Base-by-base conservation (phyloP, 1,139 yeast species). In the Meyerozyma elateridarum region DNA sequence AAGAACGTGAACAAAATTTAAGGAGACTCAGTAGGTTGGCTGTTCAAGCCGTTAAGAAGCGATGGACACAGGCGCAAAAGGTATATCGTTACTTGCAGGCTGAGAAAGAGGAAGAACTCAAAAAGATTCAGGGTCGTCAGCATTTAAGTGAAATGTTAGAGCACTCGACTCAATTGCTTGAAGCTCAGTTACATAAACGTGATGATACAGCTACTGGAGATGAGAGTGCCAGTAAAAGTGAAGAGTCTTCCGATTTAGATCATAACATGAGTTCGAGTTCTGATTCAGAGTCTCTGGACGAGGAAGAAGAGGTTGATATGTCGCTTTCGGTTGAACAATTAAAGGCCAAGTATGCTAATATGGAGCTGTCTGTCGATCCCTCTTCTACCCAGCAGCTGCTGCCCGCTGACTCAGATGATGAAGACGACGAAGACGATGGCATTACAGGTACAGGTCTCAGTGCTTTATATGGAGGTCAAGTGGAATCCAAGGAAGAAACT, bases 1-100 rank as follows among this genome's bases (percentile, higher is more conserved):
- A 77, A 40, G 91, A 83, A 40, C 73, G 77, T 44, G 89, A 85
- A 45, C 83, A 70, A 42, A 76, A 76, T 38, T 65, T 84, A 39
- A 67, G 71, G 36, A 76, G 73, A 36, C 59, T 89, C 21, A 95
- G 96, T 19, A 76, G 88, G 45, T 70, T 79, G 35, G 85, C 94
- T 0, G 80, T 85, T 1, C 81, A 78, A 43, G 89, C 91, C 22
- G 95, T 91, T 7, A 81, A 82, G 59, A 87, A 81, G 52, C 79
- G 94, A 51, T 93, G 99, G 99, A 64, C 70, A 17, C 71, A 89
- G 35, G 98, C 97, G 2, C 85, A 81, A 41, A 88, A 85, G 51
- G 96, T 94, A 0, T 80, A 76, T 48, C 67, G 67, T 32, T 69
- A 61, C 27, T 64, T 72, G 32, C 73, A 68, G 38, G 59, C 56